Evolutionary conservation across 2,329 filamentous ascomycete species (phyloP), one percentile per base, ranked within the genome.

Genomic region (Dothideomycetes sp.): DNA sequence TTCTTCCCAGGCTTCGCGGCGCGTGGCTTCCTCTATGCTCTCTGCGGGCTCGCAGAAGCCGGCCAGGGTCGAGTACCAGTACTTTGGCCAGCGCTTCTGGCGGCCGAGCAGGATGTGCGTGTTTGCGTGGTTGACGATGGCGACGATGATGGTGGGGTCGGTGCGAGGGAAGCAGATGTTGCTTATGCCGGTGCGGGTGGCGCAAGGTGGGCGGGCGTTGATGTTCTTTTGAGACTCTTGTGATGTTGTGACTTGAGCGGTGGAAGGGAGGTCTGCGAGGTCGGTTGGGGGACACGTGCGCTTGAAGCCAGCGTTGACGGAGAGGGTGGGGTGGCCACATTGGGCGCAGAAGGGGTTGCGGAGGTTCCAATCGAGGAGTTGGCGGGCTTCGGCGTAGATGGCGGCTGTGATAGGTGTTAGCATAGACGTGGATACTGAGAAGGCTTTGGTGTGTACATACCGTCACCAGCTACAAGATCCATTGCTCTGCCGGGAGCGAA

Each of bases 61-160:
- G 1, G 68, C 68, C 73, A 98, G 76, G 0, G 88, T 93, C 52
- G 78, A 85, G 68, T 89, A 95, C 84, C 83, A 94, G 58, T 83
- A 58, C 1, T 75, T 69, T 1, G 91, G 91, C 73, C 81, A 98
- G 38, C 84, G 75, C 62, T 83, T 84, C 54, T 84, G 78, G 11
- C 91, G 79, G 29, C 91, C 91, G 1, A 98, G 79, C 5, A 98
- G 75, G 30, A 94, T 65, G 45, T 77, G 76, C 48, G 79, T 73
- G 36, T 82, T 82, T 50, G 93, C 84, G 37, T 79, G 70, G 38
- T 83, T 93, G 22, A 96, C 75, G 9, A 95, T 81, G 1, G 88
- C 89, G 64, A 93, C 88, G 63, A 98, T 98, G 58, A 96, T 87
- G 19, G 86, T 94, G 1, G 88, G 87, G 52, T 95, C 88, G 2